Evolutionary conservation across 176 grass and related monocot species (phyloP), one percentile per base, ranked within the genome.

Genomic region (Echinochloa phyllopogon): DNA sequence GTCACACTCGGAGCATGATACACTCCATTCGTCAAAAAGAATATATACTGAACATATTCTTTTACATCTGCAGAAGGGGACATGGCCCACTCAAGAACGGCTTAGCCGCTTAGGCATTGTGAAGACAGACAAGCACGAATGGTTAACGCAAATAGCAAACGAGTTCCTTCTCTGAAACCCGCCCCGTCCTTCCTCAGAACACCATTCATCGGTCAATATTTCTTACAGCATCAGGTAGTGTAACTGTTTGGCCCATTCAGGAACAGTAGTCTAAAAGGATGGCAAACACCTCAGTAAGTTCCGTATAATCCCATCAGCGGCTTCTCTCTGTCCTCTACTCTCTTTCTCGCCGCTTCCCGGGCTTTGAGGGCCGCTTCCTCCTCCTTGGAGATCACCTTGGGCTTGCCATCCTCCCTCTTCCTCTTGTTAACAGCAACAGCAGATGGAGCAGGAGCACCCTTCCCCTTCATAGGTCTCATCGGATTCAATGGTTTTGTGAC

Each of bases 291-390:
- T 92, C 24, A 92, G 27, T 90, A 95, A 0, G 85, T 84, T 73
- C 61, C 89, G 45, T 96, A 89, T 37, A 98, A 81, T 76, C 96
- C 96, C 96, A 96, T 80, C 9, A 98, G 79, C 15, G 91, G 89
- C 67, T 94, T 94, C 77, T 99, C 96, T 88, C 96, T 87, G 21
- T 94, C 89, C 75, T 99, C 96, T 33, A 94, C 75, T 72, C 96
- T 90, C 77, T 91, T 96, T 44, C 86, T 87, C 7, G 96, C 96
- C 13, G 93, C 96, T 65, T 96, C 96, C 65, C 91, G 83, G 0
- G 96, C 89, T 82, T 89, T 89, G 1, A 94, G 86, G 33, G 93
- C 96, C 3, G 88, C 87, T 72, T 92, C 85, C 63, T 99, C 96
- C 77, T 99, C 93, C 84, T 96, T 99, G 2, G 93, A 85, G 27